These are phyloP conservation scores for Coemansia sp. DNA, from an alignment of 192 early-diverging fungal genomes.

Conservation along the genomic window DNA sequence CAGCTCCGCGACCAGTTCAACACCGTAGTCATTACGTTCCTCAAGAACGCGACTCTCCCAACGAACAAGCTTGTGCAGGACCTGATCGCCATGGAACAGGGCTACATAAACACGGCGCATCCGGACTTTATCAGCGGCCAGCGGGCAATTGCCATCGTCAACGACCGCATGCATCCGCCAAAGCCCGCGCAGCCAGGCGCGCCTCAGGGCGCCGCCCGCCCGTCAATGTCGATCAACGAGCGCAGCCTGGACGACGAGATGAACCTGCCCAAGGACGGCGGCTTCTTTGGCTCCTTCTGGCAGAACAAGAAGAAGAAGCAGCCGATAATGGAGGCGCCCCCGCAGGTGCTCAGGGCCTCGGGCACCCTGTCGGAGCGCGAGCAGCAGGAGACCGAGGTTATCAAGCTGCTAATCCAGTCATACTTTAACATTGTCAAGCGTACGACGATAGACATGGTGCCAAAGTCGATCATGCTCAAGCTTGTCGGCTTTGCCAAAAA, in stretches of 20 bases:
- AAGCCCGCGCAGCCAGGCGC: conserved; percentile 53
- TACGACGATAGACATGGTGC: conserved; percentile 93
- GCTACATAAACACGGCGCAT: conserved; percentile 98
- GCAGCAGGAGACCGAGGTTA: conserved; percentile 97
- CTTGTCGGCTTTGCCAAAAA: conserved; percentile 88
- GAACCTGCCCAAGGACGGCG: conserved; percentile 60
- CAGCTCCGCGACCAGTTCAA: conserved; percentile 90
- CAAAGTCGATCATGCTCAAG: conserved; percentile 98
- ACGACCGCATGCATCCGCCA: conserved; percentile 74
- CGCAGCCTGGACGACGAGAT: conserved; percentile 59
- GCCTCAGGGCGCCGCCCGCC: conserved; percentile 20
- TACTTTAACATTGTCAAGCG: conserved; percentile 99
- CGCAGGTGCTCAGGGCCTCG: conserved; percentile 77
- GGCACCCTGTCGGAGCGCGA: conserved; percentile 97
- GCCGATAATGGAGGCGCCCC: conserved; percentile 66
- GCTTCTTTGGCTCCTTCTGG: conserved; percentile 99
- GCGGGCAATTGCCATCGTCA: conserved; percentile 88
- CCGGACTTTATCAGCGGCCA: conserved; percentile 98
- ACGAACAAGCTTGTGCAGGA: conserved; percentile 95
- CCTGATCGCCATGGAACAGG: conserved; percentile 88
- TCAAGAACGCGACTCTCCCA: conserved; percentile 84
- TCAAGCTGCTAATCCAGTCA: conserved; percentile 94
- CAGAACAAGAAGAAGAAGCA: conserved; percentile 79
- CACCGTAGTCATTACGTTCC: conserved; percentile 88
- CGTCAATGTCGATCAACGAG: conserved; percentile 39